Evolutionary conservation across 768 basidiomycete species (phyloP).

Genomic region (Podaxis sp.): DNA sequence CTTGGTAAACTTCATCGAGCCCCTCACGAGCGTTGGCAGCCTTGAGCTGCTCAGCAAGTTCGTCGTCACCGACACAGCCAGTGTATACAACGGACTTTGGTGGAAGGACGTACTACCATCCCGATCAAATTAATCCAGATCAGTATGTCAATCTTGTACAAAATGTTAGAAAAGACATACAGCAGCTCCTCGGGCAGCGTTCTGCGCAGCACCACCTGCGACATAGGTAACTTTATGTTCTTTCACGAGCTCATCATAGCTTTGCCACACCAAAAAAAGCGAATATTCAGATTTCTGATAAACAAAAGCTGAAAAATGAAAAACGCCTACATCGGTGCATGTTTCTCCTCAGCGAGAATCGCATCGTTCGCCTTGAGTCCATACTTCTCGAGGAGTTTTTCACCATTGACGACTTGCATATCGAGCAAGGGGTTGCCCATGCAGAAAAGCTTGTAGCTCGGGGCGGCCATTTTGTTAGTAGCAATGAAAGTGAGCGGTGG

Average conservation of each 20-base stretch:
- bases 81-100: slow-evolving; percentile 87
- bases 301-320: background rate
- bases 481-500: background rate
- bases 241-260: slow-evolving; percentile 86
- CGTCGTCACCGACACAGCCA: slow-evolving; percentile 92
- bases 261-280: slow-evolving; percentile 29
- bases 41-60: slow-evolving; percentile 86
- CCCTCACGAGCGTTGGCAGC: slow-evolving; percentile 92
- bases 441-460: slow-evolving; percentile 73
- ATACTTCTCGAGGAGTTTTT: slow-evolving; percentile 86
- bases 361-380: slow-evolving; percentile 92
- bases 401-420: slow-evolving; percentile 88
- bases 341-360: slow-evolving; percentile 89
- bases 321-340: slow-evolving; percentile 71
- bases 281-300: background rate
- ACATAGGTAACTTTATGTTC: slow-evolving; percentile 84
- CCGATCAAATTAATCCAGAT: background rate
- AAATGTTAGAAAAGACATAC: slow-evolving; percentile 47
- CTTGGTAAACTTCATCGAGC: slow-evolving; percentile 83
- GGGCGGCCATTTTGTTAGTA: slow-evolving; percentile 35
- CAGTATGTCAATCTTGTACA: background rate
- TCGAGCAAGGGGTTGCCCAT: slow-evolving; percentile 97
- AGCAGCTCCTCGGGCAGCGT: slow-evolving; percentile 94
- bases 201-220: slow-evolving; percentile 96
- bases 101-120: slow-evolving; percentile 82